These are phyloP conservation scores for Leccinum ponderosum DNA, from an alignment of 1,284 basidiomycete species.

Conservation along the genomic window DNA sequence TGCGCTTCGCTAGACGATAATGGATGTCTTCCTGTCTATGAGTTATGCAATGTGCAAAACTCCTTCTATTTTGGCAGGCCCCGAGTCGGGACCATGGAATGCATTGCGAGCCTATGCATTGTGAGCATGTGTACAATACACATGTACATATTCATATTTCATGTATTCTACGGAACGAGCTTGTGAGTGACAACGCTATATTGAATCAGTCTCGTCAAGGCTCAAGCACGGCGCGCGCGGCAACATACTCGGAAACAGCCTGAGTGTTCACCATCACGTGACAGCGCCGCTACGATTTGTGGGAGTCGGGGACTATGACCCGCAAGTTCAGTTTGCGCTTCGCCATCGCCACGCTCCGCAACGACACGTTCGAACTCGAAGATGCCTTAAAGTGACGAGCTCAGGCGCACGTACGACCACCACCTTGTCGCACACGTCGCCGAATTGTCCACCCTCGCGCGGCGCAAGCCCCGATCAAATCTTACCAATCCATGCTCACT, in stretches of 20 bases:
- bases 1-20: constrained; percentile 40
- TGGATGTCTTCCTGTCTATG: background rate
- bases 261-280: no score
- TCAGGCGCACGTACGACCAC: constrained; percentile 49
- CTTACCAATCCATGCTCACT: no score
- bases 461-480: constrained; percentile 32
- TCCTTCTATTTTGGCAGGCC: background rate
- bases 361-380: constrained; percentile 55
- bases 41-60: background rate
- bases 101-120: background rate
- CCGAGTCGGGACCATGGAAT: background rate
- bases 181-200: no score
- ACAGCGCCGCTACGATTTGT: no score
- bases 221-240: no score
- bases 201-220: no score
- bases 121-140: background rate
- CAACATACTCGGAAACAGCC: no score
- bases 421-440: constrained; percentile 48
- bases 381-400: constrained; percentile 44
- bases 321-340: no score
- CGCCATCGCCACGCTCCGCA: constrained; percentile 47
- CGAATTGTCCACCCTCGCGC: constrained; percentile 48
- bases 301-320: no score
- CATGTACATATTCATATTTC: background rate
- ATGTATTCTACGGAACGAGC: background rate